Conservation (phyloP, 257 asterid species). For the Jaltomata sinuosa region DNA sequence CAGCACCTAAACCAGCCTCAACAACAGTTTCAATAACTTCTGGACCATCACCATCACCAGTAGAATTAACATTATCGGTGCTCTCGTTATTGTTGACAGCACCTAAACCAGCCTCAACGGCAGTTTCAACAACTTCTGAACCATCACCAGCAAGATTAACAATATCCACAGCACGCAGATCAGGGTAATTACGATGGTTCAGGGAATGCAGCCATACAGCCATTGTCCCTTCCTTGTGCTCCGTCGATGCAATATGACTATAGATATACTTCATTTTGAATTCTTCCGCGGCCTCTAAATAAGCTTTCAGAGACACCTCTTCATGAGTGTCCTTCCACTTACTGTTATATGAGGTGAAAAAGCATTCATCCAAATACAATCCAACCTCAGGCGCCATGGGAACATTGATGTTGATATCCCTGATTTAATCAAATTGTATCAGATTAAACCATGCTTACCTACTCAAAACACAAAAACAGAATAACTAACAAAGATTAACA, state of each 20-base stretch:
- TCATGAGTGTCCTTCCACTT: slow-evolving; percentile 73
- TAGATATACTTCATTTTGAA: slow-evolving; percentile 76
- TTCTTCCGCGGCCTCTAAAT: slow-evolving; percentile 59
- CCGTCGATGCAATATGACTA: slow-evolving; percentile 67
- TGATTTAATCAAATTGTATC: slow-evolving; percentile 21
- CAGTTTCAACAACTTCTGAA: background rate
- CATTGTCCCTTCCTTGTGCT: slow-evolving; percentile 65
- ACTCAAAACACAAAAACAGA: background rate
- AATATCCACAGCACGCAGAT: slow-evolving; percentile 20
- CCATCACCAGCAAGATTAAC: background rate
- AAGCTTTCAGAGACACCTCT: slow-evolving; percentile 74
- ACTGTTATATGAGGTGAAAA: slow-evolving; percentile 74
- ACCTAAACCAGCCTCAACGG: background rate
- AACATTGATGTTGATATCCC: slow-evolving; percentile 68
- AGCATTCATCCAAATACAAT: slow-evolving; percentile 86
- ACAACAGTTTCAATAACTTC: background rate
- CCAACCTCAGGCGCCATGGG: slow-evolving; percentile 99
- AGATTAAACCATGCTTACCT: background rate
- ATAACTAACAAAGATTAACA: background rate
- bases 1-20: background rate
- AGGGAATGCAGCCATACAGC: slow-evolving; percentile 84
- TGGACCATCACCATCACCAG: background rate
- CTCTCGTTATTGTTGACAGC: background rate
- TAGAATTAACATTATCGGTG: background rate
- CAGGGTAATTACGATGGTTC: slow-evolving; percentile 78